These are phyloP conservation scores for Pisolithus marmoratus DNA, from an alignment of 768 basidiomycete species.

Conservation along the genomic window DNA sequence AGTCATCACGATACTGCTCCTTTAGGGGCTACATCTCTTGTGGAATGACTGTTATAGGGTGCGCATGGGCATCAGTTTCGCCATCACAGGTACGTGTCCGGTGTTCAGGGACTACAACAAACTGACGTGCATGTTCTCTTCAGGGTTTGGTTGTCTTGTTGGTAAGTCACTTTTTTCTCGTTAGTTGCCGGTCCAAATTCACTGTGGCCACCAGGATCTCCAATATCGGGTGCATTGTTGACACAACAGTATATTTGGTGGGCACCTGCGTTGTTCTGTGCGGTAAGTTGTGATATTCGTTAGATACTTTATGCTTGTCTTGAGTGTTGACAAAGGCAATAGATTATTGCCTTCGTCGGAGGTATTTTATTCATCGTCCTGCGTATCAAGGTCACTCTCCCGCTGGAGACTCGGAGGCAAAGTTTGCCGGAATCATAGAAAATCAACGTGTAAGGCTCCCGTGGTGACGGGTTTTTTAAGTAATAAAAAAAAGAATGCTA, in stretches of 20 bases:
- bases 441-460: background rate
- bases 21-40: slow-evolving; percentile 5
- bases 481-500: too few relatives aligned
- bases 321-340: background rate
- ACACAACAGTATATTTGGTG: slow-evolving; percentile 49
- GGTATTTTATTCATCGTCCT: background rate
- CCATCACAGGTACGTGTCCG: slow-evolving; percentile 30
- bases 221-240: slow-evolving; percentile 53
- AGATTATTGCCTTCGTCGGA: background rate
- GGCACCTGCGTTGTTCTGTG: slow-evolving; percentile 49
- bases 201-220: slow-evolving; percentile 39
- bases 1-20: slow-evolving; percentile 1
- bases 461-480: too few relatives aligned
- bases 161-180: slow-evolving; percentile 4
- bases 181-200: slow-evolving; percentile 1
- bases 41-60: slow-evolving; percentile 10
- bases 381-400: background rate
- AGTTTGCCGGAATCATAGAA: background rate
- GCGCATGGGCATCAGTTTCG: slow-evolving; percentile 45
- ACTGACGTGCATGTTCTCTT: too few relatives aligned
- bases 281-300: slow-evolving; percentile 18
- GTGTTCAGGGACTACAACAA: background rate
- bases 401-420: background rate
- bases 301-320: background rate
- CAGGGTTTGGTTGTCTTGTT: slow-evolving; percentile 22